These are phyloP conservation scores for Extremus antarcticus DNA, from an alignment of 495 filamentous ascomycete genomes.

Conservation along the genomic window DNA sequence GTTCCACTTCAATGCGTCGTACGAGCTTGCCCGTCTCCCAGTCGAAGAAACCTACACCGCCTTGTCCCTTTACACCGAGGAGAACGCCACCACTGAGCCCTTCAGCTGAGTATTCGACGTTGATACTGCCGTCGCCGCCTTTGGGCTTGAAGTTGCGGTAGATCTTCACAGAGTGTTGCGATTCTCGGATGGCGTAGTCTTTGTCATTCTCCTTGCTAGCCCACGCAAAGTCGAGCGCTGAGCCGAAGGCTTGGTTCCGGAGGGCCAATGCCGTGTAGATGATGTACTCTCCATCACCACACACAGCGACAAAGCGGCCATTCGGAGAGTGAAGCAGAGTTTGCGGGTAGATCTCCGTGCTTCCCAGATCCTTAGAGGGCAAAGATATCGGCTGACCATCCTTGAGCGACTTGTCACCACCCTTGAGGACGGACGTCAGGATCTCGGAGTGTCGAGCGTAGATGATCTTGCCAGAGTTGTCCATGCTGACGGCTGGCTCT, in stretches of 20 bases:
- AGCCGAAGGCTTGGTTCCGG: slow-evolving; percentile 95
- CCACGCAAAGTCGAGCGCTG: slow-evolving; percentile 93
- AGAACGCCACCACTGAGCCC: slow-evolving; percentile 81
- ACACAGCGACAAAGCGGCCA: slow-evolving; percentile 91
- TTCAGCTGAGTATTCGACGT: slow-evolving; percentile 93
- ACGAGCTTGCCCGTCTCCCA: slow-evolving; percentile 87
- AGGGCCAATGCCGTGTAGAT: slow-evolving; percentile 96
- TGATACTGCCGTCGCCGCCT: slow-evolving; percentile 54
- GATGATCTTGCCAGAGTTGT: slow-evolving; percentile 84
- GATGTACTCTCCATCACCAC: slow-evolving; percentile 96
- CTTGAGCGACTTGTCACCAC: slow-evolving; percentile 69
- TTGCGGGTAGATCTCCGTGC: slow-evolving; percentile 93
- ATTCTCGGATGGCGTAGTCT: slow-evolving; percentile 95
- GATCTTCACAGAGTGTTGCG: slow-evolving; percentile 82
- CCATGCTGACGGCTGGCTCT: slow-evolving; percentile 96
- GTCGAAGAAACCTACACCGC: slow-evolving; percentile 90
- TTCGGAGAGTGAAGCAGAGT: slow-evolving; percentile 92
- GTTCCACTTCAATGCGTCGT: slow-evolving; percentile 90
- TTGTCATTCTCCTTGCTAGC: slow-evolving; percentile 96
- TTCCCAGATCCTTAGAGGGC: slow-evolving; percentile 86
- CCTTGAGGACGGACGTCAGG: slow-evolving; percentile 88
- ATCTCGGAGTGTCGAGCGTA: slow-evolving; percentile 94
- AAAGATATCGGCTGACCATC: slow-evolving; percentile 78
- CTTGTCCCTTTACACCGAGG: slow-evolving; percentile 90
- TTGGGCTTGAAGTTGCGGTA: slow-evolving; percentile 98